Percentiles rank a stretch among this genome's conserved stretches.
These are phyloP conservation scores for Volvox carteri DNA, from an alignment of 163 green algal species.

Conservation along the genomic window DNA sequence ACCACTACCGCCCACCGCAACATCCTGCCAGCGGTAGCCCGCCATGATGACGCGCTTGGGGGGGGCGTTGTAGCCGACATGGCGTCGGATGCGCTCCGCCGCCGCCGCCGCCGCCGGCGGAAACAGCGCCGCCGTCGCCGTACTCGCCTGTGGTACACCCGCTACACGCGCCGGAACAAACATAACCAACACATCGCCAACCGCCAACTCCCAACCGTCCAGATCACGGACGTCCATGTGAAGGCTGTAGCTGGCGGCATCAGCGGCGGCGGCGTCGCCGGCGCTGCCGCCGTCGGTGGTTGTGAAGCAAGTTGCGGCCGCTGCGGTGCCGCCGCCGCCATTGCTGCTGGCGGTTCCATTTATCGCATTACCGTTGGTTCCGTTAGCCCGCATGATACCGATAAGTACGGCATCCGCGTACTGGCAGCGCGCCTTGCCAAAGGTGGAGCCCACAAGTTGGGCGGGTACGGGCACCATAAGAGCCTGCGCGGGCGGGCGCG, in stretches of 20 bases:
- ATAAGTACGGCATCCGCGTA: constrained; percentile 37
- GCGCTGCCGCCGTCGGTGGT: neutral
- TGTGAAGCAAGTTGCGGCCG: too few relatives aligned
- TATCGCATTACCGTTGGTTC: neutral
- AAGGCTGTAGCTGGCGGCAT: neutral
- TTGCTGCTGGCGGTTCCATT: neutral
- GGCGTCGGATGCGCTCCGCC: constrained; percentile 14
- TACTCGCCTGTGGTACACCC: constrained; percentile 23
- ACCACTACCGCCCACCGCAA: constrained; percentile 32
- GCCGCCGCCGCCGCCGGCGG: constrained; percentile 29
- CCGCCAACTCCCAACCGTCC: neutral
- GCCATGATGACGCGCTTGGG: constrained; percentile 52
- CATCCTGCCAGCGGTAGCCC: constrained; percentile 37
- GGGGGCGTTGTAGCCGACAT: constrained; percentile 44
- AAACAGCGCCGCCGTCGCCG: constrained; percentile 14
- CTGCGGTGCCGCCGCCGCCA: neutral
- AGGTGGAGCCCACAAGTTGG: constrained; percentile 17
- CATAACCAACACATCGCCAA: constrained; percentile 6
- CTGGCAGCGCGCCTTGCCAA: neutral
- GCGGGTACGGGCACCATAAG: constrained; percentile 1
- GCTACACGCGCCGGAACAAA: constrained; percentile 11
- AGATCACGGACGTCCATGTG: constrained; percentile 16
- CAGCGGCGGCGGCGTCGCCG: neutral
- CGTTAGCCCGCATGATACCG: constrained; percentile 23
- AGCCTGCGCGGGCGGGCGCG: too few relatives aligned